Base-by-base conservation (phyloP, 2,329 filamentous ascomycete genomes). In the Monilinia polystroma region DNA sequence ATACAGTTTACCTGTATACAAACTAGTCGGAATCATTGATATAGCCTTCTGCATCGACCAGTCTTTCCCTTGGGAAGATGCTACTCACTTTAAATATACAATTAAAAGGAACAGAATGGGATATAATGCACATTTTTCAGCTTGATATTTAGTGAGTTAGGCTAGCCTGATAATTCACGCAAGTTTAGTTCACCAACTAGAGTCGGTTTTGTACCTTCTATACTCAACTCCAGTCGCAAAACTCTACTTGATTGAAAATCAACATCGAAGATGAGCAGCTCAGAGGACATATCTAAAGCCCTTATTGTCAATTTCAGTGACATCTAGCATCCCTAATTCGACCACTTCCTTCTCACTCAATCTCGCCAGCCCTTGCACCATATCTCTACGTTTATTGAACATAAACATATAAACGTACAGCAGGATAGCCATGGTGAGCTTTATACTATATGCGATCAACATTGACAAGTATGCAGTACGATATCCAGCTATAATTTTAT, bases 321-420 rank as follows among this genome's bases (percentile, higher is more conserved):
- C 77, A 72, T 84, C 83, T 70, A 79, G 78, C 82, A 85, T 84
- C 4, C 83, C 83, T 66, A 76, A 77, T 72, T 85, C 82, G 43
- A 85, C 80, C 0, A 81, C 82, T 51, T 80, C 78, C 64, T 77
- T 79, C 70, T 83, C 81, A 6, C 76, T 75, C 20, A 57, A 20
- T 32, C 62, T 55, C 38, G 35, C 53, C 4, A n/a, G 49, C 18
- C 54, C 68, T 16, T 76, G 80, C 58, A 81, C 80, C 1, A 79
- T 73, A 72, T 86, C 83, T n/a, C 84, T 77, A 69, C 80, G 81
- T 75, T 81, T 83, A 73, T 86, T 86, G 43, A 79, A 80, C 5
- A 76, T 73, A 69, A 77, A 83, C 83, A 85, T 85, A 70, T 85
- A 85, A 1, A 80, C 64, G 69, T 83, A 85, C 49, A 71, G 66